Base-by-base conservation (phyloP, 2,329 filamentous ascomycete genomes). In the Colletotrichum scovillei region DNA sequence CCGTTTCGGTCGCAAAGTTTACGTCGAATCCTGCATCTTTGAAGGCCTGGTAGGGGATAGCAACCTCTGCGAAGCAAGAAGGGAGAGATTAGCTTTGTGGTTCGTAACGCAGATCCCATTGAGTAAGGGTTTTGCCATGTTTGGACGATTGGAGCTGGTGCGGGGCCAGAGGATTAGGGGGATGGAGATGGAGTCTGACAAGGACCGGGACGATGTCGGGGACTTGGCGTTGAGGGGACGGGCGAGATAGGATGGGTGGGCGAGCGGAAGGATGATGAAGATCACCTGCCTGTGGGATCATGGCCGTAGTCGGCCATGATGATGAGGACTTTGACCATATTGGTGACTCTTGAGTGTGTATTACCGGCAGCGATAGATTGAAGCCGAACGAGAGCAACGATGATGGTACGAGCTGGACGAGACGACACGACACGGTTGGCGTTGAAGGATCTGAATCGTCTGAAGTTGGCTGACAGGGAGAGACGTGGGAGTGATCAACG, bases 231-330 rank as follows among this genome's bases (percentile, higher is more conserved):
- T 35, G 58, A 32, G 11, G 26, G 19, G 24, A 55, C 42, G 63
- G 63, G 55, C 24, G 58, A 38, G 14, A 55, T 16, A 24, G n/a
- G 52, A 14, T 55, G 52, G 22, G 16, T 14, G 19, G 7, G 30
- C 16, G 62, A 28, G 2, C n/a, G 16, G 53, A 19, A 14, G 30
- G 55, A 26, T n/a, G 22, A 24, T 38, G 24, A 24, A 60, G 38
- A 8, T 8, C 38, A 42, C 16, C 38, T 75, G 88, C 88, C 87
- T 57, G 87, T 89, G 2, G 88, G 88, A 75, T 89, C 88, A 76
- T 89, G 86, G 56, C 87, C 87, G 74, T 89, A 88, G 76, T 89
- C 87, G 55, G 87, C 84, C 86, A 89, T 88, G 66, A 88, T 76
- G 56, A 89, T 84, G 52, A 88, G 76, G 28, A 83, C 83, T 74